Evolutionary conservation across 2,329 filamentous ascomycete genomes (phyloP).

Genomic region (Fusarium chuoi): DNA sequence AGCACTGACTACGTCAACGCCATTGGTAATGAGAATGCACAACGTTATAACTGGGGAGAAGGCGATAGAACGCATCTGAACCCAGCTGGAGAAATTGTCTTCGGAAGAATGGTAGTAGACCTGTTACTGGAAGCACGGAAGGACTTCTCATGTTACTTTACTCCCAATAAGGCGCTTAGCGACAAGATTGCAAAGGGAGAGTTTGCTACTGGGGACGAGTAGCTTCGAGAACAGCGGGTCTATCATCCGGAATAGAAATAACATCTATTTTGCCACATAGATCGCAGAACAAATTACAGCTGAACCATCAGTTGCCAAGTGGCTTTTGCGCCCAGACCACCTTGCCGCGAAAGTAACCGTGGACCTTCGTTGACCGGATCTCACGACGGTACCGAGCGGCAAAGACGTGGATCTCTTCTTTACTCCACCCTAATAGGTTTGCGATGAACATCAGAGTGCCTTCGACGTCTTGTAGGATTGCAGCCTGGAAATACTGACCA

Average conservation of each 20-base stretch:
- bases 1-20: constrained; percentile 11
- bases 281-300: fast-evolving
- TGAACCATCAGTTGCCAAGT: fast-evolving
- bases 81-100: neutral
- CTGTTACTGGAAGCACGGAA: neutral
- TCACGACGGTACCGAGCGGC: neutral
- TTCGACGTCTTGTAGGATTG: constrained; percentile 2
- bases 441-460: constrained; percentile 4
- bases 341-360: neutral
- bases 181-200: constrained; percentile 11
- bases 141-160: neutral
- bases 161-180: neutral
- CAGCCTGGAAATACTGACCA: constrained; percentile 13
- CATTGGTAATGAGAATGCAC: neutral
- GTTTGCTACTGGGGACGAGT: constrained; percentile 4
- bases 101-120: constrained; percentile 7
- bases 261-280: fast-evolving
- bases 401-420: constrained; percentile 1
- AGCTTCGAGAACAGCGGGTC: fast-evolving
- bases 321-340: neutral
- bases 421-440: neutral
- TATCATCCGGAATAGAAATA: fast-evolving
- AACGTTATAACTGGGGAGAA: constrained; percentile 3
- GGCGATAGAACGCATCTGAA: constrained; percentile 7
- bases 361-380: neutral